A percentile compares a stretch with the other conserved stretches of the same genome.
These are phyloP conservation scores for Lentinula boryana DNA, from an alignment of 768 basidiomycete species.

Conservation along the genomic window DNA sequence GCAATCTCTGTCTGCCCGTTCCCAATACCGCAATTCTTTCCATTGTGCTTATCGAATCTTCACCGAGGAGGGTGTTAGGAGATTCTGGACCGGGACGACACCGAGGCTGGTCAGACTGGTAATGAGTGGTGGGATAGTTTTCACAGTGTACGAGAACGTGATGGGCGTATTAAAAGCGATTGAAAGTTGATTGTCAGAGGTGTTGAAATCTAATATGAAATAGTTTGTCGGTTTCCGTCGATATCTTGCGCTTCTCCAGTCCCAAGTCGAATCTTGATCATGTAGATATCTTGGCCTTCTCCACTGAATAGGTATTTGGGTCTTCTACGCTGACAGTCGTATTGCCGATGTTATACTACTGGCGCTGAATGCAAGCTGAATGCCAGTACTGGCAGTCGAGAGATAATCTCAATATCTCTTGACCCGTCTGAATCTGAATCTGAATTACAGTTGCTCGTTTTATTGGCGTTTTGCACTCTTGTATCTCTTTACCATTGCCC, in stretches of 20 bases:
- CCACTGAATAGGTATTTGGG: too few species aligned
- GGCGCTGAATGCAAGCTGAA: too few species aligned
- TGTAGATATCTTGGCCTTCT: too few species aligned
- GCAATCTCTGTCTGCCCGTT: constrained; percentile 83
- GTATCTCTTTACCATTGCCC: too few species aligned
- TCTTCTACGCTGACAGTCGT: too few species aligned
- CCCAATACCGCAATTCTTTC: constrained; percentile 88
- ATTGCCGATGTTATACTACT: too few species aligned
- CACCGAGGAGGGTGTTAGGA: constrained; percentile 85
- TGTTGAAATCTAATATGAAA: neutral
- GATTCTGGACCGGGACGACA: constrained; percentile 97
- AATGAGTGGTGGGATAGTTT: constrained; percentile 37
- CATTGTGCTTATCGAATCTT: constrained; percentile 95
- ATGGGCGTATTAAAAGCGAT: constrained; percentile 35
- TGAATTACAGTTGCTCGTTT: too few species aligned
- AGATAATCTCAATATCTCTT: too few species aligned
- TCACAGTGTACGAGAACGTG: constrained; percentile 79
- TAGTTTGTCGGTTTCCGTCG: neutral
- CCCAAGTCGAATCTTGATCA: too few species aligned
- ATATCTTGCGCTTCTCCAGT: neutral
- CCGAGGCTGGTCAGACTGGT: constrained; percentile 82
- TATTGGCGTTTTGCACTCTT: too few species aligned
- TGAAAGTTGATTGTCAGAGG: neutral
- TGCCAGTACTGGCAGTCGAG: too few species aligned
- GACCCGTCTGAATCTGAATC: too few species aligned